phyloP scores from a whole-genome alignment of 192 early-diverging fungal species.

The Coemansia sp. region DNA sequence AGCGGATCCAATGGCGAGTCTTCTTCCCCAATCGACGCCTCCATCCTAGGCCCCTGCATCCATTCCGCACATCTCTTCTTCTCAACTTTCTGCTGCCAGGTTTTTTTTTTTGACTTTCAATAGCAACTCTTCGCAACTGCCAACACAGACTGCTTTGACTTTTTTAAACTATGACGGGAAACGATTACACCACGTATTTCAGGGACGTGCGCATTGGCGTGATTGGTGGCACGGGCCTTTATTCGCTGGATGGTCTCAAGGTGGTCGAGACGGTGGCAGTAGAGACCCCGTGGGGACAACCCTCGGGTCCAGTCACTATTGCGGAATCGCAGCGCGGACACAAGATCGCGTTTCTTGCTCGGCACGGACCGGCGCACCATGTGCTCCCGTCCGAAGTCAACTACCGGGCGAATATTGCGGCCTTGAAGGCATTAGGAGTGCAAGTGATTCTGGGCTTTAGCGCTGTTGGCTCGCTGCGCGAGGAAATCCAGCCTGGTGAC shows the following conservation, averaged over 20 bases:
- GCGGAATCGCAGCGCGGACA: slow-evolving; percentile 62
- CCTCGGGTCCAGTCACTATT: slow-evolving; percentile 86
- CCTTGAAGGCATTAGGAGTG: slow-evolving; percentile 91
- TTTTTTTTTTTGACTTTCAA: too few species aligned
- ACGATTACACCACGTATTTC: slow-evolving; percentile 14
- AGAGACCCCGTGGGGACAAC: slow-evolving; percentile 87
- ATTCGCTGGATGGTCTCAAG: slow-evolving; percentile 79
- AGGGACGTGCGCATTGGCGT: slow-evolving; percentile 79
- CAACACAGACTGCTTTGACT: too few species aligned
- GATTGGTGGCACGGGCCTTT: slow-evolving; percentile 95
- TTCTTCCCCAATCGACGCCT: too few species aligned
- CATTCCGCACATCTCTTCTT: too few species aligned
- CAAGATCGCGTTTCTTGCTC: slow-evolving; percentile 93
- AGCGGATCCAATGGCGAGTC: too few species aligned
- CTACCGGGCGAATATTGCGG: slow-evolving; percentile 95
- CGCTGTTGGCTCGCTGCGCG: slow-evolving; percentile 91
- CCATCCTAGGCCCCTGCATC: too few species aligned
- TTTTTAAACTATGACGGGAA: slow-evolving; percentile 4
- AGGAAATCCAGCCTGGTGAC: slow-evolving; percentile 91
- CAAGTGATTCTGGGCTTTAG: slow-evolving; percentile 93
- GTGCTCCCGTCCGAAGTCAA: slow-evolving; percentile 89
- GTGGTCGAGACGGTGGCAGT: slow-evolving; percentile 81
- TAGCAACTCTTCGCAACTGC: too few species aligned
- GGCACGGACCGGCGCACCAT: slow-evolving; percentile 90
- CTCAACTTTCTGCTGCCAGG: too few species aligned